Conservation (phyloP, 768 basidiomycete species). For the Fomitopsis pulvina region DNA sequence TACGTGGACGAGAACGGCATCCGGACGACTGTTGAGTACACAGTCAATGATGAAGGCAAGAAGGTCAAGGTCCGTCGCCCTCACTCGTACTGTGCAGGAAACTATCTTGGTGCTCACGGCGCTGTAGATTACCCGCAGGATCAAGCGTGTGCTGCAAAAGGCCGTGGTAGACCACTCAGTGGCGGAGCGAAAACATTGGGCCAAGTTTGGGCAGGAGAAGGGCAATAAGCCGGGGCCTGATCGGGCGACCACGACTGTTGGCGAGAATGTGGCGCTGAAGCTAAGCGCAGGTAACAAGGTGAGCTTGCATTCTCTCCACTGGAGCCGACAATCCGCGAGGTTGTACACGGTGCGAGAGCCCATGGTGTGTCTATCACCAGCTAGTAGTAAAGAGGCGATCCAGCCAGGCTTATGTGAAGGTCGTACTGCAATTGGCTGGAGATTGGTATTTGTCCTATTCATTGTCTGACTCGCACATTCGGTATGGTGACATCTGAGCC, state of each 20-base stretch:
- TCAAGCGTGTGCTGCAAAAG: conserved; percentile 82
- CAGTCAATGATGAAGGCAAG: conserved; percentile 86
- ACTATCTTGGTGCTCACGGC: not conserved
- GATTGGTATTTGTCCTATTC: too few relatives aligned
- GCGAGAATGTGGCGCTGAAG: conserved; percentile 61
- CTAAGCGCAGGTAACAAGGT: conserved; percentile 50
- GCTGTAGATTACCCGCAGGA: conserved; percentile 76
- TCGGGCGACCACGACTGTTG: conserved; percentile 90
- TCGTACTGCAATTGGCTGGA: too few relatives aligned
- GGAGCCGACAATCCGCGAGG: not conserved
- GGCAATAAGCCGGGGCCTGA: conserved; percentile 87
- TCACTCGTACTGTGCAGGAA: not conserved
- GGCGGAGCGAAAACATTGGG: conserved; percentile 89
- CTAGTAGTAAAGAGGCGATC: too few relatives aligned
- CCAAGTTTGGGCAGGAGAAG: conserved; percentile 89
- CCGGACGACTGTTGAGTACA: conserved; percentile 77
- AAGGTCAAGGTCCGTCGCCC: conserved; percentile 72
- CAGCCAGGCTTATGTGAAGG: too few relatives aligned
- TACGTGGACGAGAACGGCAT: conserved; percentile 83
- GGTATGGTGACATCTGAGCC: too few relatives aligned
- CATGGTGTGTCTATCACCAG: too few relatives aligned
- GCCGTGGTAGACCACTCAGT: conserved; percentile 91
- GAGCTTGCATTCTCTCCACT: conserved; percentile 18
- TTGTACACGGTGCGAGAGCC: too few relatives aligned
- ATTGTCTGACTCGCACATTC: too few relatives aligned